A percentile compares a stretch with the other conserved stretches of the same genome.
phyloP scores from a whole-genome alignment of 345 rosid genomes.

The Rhizophora apiculata region DNA sequence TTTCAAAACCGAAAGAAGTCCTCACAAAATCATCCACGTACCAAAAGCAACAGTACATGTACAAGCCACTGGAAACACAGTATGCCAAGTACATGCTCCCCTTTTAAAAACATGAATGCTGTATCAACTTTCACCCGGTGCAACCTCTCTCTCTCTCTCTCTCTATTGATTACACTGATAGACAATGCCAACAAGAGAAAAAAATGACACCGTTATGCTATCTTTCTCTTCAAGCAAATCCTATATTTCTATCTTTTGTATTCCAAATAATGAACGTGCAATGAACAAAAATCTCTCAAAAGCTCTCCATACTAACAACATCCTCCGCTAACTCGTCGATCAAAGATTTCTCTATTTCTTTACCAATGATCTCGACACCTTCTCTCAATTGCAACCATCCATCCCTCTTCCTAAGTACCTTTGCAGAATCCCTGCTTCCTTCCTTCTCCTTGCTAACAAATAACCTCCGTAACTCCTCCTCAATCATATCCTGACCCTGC shows the following conservation, averaged over 20 bases:
- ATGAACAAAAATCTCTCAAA: slow-evolving; percentile 12
- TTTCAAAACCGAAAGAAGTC: too few relatives aligned
- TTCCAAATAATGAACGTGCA: too few relatives aligned
- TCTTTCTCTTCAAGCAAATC: not conserved
- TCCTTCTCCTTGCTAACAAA: slow-evolving; percentile 45
- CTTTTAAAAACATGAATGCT: too few relatives aligned
- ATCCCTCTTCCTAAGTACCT: slow-evolving; percentile 43
- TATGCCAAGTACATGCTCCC: too few relatives aligned
- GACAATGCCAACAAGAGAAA: not conserved
- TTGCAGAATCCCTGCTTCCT: slow-evolving; percentile 31
- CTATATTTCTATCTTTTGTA: not conserved
- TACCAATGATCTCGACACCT: slow-evolving; percentile 49
- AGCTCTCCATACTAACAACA: slow-evolving; percentile 39
- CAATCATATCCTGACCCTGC: slow-evolving; percentile 28
- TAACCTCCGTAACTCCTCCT: slow-evolving; percentile 49
- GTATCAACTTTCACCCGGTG: too few relatives aligned
- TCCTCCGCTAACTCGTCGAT: slow-evolving; percentile 65
- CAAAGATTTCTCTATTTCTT: slow-evolving; percentile 63
- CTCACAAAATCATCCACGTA: too few relatives aligned
- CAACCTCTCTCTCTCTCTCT: too few relatives aligned
- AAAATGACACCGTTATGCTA: not conserved
- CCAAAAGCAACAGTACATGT: too few relatives aligned
- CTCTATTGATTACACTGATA: too few relatives aligned
- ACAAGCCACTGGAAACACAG: too few relatives aligned
- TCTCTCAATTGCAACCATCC: slow-evolving; percentile 53